Evolutionary conservation across 2,329 filamentous ascomycete species (phyloP).

Genomic region (Colletotrichum filicis): DNA sequence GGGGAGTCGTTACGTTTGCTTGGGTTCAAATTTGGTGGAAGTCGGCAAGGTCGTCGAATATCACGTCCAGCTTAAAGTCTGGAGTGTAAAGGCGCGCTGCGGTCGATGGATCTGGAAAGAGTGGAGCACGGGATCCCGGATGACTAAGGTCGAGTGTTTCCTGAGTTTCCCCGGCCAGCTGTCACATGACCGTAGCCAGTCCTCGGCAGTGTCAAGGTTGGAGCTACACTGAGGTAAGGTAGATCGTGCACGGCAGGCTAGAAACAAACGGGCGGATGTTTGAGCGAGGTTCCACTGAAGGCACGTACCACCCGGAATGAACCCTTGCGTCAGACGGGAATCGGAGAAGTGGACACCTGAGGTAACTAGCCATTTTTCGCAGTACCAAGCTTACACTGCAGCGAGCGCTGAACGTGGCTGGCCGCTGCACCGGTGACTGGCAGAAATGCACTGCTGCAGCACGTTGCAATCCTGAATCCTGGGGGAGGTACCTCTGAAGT

Average conservation of each 20-base stretch:
- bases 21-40: background rate
- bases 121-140: background rate
- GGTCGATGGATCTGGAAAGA: background rate
- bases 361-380: too few relatives aligned
- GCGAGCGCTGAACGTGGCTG: background rate
- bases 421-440: background rate
- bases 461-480: conserved; percentile 5
- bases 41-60: background rate
- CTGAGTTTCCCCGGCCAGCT: too few relatives aligned
- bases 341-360: background rate
- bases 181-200: background rate
- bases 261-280: background rate
- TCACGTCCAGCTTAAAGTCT: background rate
- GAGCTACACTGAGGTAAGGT: too few relatives aligned
- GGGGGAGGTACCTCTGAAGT: background rate
- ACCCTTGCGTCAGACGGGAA: background rate
- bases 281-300: too few relatives aligned
- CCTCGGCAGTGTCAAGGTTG: background rate
- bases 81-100: background rate
- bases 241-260: background rate
- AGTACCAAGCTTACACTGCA: background rate
- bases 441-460: background rate
- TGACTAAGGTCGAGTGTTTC: background rate
- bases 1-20: background rate
- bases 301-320: background rate